Evolutionary conservation across 345 rosid species (phyloP), one percentile per base, ranked within the genome.

Genomic region (Litchi chinensis): DNA sequence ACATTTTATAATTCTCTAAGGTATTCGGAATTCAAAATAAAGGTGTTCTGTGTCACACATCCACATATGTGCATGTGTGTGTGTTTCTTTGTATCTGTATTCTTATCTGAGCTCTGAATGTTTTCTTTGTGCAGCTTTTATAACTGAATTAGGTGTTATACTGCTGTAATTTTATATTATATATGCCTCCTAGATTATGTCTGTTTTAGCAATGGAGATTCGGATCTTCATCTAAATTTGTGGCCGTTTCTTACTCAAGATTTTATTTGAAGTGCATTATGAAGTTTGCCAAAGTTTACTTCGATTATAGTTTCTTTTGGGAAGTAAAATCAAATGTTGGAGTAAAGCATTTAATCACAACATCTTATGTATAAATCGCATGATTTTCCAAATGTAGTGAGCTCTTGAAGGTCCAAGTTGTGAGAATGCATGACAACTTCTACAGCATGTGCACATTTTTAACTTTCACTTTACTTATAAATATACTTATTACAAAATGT

Each of bases 291-390:
- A 48, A 10, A 26, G 9, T 4, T 4, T n/a, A n/a, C 70, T 64
- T 44, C 15, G 37, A 65, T 65, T 43, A 65, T n/a, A 39, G 32
- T 74, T 64, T 74, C 57, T 46, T 56, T 63, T 74, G 43, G 48
- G 57, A 32, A 76, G 16, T 11, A 48, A 5, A 65, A 65, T 19
- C 19, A 37, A 6, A 65, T 15, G 24, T 65, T 75, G 44, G 60
- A 32, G 39, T 56, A 28, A 40, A n/a, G 22, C 76, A 40, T 60
- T 21, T 73, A 57, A 26, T 22, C 22, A 62, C 21, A 62, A 9
- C 5, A 43, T 50, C 18, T 26, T 65, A 62, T 44, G 57, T 8
- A 64, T 9, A 63, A 64, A 18, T 62, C 26, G 24, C 10, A 22
- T 43, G n/a, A 28, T 74, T 74, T 64, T 75, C 59, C 8, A 48